Evolutionary conservation across 2,329 filamentous ascomycete species (phyloP).

Genomic region (Neospermospora avenae): DNA sequence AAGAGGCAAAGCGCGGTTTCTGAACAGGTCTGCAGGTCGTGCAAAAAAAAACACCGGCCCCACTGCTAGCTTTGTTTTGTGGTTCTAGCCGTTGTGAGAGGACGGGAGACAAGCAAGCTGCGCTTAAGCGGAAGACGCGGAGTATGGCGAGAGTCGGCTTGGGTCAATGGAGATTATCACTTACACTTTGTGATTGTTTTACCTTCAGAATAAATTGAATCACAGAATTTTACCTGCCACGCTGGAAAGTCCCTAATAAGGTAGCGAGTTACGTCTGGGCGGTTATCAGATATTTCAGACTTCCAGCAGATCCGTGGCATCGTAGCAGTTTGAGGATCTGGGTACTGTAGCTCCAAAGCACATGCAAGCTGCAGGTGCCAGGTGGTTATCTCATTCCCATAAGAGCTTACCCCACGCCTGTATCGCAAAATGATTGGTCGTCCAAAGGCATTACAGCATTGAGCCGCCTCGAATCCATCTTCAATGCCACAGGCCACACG

Average conservation of each 20-base stretch:
- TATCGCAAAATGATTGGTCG: not conserved
- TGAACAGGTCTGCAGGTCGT: not conserved
- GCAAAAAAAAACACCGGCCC: not conserved
- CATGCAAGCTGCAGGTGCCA: constrained; percentile 2
- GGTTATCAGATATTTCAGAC: too few relatives aligned
- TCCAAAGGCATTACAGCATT: not conserved
- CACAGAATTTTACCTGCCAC: too few relatives aligned
- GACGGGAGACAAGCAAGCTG: not conserved
- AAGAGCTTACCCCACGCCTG: not conserved
- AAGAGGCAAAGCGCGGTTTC: not conserved
- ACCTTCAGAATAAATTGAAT: too few relatives aligned
- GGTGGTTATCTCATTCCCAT: too few relatives aligned
- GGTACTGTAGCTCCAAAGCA: not conserved
- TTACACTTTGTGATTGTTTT: not conserved
- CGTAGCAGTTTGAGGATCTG: too few relatives aligned
- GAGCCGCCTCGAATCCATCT: not conserved
- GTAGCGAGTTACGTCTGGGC: too few relatives aligned
- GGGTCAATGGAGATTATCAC: not conserved
- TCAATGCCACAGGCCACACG: not conserved
- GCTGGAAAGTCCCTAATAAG: too few relatives aligned
- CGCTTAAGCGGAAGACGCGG: not conserved
- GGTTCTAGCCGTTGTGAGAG: too few relatives aligned
- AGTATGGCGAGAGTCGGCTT: not conserved
- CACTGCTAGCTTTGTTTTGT: not conserved
- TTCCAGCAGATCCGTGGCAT: too few relatives aligned